phyloP scores from a whole-genome alignment of 164 flowering plant genomes.

The Warburgia ugandensis region DNA sequence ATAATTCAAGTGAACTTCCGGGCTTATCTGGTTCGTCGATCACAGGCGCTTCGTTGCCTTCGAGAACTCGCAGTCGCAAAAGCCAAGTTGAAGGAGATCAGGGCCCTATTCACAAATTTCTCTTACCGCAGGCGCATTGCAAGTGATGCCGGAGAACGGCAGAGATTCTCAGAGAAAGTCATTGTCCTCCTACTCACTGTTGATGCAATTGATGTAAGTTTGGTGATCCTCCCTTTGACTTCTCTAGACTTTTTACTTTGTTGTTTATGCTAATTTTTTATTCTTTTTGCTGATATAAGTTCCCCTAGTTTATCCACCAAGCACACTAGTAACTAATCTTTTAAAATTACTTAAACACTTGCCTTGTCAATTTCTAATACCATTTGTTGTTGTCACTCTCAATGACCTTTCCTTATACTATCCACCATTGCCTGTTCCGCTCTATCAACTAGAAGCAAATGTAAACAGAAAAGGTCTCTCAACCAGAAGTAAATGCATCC shows the following conservation, averaged over 20 bases:
- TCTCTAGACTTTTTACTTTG: neutral
- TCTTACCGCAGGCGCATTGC: conserved; percentile 57
- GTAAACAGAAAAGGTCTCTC: too few species aligned
- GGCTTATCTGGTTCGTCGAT: conserved; percentile 70
- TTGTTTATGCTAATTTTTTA: too few species aligned
- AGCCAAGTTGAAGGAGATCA: conserved; percentile 78
- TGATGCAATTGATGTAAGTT: conserved; percentile 79
- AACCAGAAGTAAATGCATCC: too few species aligned
- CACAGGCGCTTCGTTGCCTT: conserved; percentile 72
- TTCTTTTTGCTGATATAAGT: too few species aligned
- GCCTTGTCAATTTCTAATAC: too few species aligned
- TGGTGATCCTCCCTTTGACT: neutral
- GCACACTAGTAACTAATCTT: too few species aligned
- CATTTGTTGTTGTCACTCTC: too few species aligned
- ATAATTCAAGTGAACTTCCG: conserved; percentile 72
- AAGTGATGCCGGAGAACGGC: conserved; percentile 73
- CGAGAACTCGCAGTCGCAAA: conserved; percentile 85
- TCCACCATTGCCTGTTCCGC: too few species aligned
- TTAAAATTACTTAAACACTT: too few species aligned
- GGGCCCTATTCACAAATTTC: conserved; percentile 64
- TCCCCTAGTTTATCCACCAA: too few species aligned
- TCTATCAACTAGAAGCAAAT: too few species aligned
- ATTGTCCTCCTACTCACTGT: conserved; percentile 90
- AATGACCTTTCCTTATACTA: too few species aligned
- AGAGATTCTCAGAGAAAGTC: conserved; percentile 79